Percentiles rank a stretch among this genome's conserved stretches.
These are phyloP conservation scores for Oxytropis ochrocephala DNA, from an alignment of 306 rosid genomes.

Conservation along the genomic window DNA sequence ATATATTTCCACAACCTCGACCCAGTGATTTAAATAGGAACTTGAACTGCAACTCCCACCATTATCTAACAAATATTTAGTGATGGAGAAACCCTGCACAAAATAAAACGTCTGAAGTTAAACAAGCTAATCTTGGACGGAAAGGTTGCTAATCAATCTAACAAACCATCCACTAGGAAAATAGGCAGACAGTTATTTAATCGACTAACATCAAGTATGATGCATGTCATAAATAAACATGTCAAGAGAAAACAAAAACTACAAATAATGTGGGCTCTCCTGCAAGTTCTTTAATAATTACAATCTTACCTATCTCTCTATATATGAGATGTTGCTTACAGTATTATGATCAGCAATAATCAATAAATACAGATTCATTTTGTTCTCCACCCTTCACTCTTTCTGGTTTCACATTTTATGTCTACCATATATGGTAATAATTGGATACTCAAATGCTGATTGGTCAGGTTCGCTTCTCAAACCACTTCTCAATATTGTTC, in stretches of 20 bases:
- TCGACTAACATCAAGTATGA: neutral
- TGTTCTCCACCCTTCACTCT: neutral
- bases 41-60: constrained; percentile 42
- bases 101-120: constrained; percentile 12
- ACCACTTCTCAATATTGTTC: neutral
- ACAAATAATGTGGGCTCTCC: neutral
- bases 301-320: neutral
- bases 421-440: neutral
- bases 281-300: neutral
- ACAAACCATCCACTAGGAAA: constrained; percentile 2
- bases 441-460: neutral
- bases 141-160: neutral
- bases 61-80: constrained; percentile 63
- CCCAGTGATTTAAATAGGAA: constrained; percentile 74
- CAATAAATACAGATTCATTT: neutral
- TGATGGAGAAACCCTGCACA: constrained; percentile 72
- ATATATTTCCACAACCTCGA: constrained; percentile 56
- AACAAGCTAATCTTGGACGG: constrained; percentile 2
- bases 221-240: neutral
- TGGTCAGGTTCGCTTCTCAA: neutral
- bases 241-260: neutral
- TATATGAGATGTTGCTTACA: neutral
- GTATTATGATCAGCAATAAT: neutral
- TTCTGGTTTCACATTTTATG: neutral
- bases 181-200: neutral